Evolutionary conservation across 1,139 yeast species (phyloP), one percentile per base, ranked within the genome.

Genomic region (Blastobotrys petasosporus): DNA sequence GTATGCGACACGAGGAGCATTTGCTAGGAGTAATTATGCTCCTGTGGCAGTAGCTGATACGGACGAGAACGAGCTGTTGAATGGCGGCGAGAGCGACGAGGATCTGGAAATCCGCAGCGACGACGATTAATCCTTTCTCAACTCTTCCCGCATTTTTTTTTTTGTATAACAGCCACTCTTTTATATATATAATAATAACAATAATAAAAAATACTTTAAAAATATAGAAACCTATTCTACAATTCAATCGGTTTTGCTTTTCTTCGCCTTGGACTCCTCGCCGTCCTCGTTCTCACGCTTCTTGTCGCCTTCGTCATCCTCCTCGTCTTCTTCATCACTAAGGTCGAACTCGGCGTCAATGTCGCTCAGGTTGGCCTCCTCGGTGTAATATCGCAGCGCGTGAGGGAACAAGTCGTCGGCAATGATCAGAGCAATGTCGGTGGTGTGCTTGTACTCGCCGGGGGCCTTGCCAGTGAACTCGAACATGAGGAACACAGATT

Each of bases 381-480:
- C 60, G 17, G 49, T 51, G 47, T 52, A 66, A 47, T 61, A 56
- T 48, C 66, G 66, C 25, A 66, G 53, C 1, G 74, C 74, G 37
- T 65, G 65, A 8, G 73, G 73, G 51, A 54, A 69, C 7, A 69
- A 45, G 29, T 68, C 73, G 25, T 67, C 72, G 17, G 63, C 57
- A 20, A 70, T 50, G 10, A 60, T 48, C 44, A 60, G 51, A 3
- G 72, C 72, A n/a, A 69, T 58, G 28, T 57, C 61, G 11, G 64
- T 64, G 8, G 68, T 71, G 5, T 55, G 59, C 9, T 53, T 51
- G 33, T 46, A 59, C 29, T 63, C 67, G n/a, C 64, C 65, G 8
- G 65, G 64, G 4, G 63, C 65, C 5, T 58, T 52, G 25, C 68
- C 70, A 5, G 55, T 48, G 48, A 54, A 66, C 16, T 48, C 54